Conservation (phyloP, 805 yeast genomes). For the Kuraishia capsulata region DNA sequence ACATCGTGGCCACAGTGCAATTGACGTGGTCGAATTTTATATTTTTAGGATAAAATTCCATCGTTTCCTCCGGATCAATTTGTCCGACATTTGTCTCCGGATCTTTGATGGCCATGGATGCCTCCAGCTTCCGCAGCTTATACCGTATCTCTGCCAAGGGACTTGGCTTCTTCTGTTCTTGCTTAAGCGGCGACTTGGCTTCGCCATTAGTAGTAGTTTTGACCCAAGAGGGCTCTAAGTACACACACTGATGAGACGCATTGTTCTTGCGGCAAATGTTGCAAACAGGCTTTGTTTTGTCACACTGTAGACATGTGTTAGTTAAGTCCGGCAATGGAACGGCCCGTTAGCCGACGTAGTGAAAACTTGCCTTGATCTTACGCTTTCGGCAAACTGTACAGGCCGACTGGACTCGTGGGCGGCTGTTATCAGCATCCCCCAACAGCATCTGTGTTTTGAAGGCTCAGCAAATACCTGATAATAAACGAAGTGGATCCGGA, state of each 20-base stretch:
- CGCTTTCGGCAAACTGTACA: not conserved
- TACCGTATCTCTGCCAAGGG: too few relatives aligned
- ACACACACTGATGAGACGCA: not conserved
- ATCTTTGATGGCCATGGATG: too few relatives aligned
- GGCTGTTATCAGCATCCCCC: not conserved
- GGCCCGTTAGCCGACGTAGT: too few relatives aligned
- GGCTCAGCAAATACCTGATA: too few relatives aligned
- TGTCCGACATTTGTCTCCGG: too few relatives aligned
- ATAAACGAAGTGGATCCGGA: too few relatives aligned
- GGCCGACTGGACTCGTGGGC: constrained; percentile 1
- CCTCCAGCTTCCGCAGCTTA: too few relatives aligned
- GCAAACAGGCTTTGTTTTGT: not conserved
- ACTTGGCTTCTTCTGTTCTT: too few relatives aligned
- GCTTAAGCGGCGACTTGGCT: too few relatives aligned
- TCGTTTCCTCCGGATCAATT: not conserved
- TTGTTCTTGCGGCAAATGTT: not conserved
- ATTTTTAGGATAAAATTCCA: not conserved
- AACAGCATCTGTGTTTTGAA: too few relatives aligned
- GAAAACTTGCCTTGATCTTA: constrained; percentile 1
- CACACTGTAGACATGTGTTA: not conserved
- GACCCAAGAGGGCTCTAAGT: constrained; percentile 1
- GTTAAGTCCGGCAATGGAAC: not conserved
- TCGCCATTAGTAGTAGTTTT: too few relatives aligned
- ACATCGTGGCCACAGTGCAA: not conserved
- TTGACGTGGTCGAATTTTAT: not conserved